These are phyloP conservation scores for Sclerotinia subarctica DNA, from an alignment of 2,329 filamentous ascomycete species.

Conservation along the genomic window DNA sequence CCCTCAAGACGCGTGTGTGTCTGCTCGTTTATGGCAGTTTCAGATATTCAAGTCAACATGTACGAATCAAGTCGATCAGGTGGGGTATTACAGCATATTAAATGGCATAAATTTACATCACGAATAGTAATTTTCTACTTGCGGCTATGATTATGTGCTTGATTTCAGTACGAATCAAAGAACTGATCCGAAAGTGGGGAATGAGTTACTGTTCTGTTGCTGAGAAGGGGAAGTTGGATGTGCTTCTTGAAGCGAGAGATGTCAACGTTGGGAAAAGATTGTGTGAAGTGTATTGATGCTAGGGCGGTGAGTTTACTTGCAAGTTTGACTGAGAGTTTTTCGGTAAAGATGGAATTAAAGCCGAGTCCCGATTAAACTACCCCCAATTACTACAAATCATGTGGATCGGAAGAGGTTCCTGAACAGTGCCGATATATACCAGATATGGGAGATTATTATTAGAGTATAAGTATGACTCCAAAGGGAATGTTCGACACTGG, in stretches of 20 bases:
- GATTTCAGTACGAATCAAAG: conserved; percentile 28
- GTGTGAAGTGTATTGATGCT: conserved; percentile 29
- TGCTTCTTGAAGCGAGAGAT: conserved; percentile 26
- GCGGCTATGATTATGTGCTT: conserved; percentile 60
- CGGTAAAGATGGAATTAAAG: conserved; percentile 12
- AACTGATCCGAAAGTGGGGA: not conserved
- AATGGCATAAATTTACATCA: conserved; percentile 57
- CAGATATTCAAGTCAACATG: conserved; percentile 49
- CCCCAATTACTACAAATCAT: conserved; percentile 2
- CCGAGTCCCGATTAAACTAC: not conserved
- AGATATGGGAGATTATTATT: not conserved
- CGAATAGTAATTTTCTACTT: conserved; percentile 60
- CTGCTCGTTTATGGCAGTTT: conserved; percentile 47
- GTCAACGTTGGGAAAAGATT: conserved; percentile 33
- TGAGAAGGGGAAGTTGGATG: conserved; percentile 27
- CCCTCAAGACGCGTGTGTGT: conserved; percentile 53
- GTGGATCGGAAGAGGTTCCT: not conserved
- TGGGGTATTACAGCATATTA: conserved; percentile 49
- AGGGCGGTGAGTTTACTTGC: conserved; percentile 27
- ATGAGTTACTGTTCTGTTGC: conserved; percentile 25
- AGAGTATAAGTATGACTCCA: conserved; percentile 19
- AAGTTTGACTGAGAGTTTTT: conserved; percentile 26
- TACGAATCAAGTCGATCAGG: conserved; percentile 51
- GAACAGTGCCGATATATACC: not conserved
- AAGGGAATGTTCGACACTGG: conserved; percentile 21